Evolutionary conservation across 257 asterid genomes (phyloP).

Genomic region (Fraxinus americana): DNA sequence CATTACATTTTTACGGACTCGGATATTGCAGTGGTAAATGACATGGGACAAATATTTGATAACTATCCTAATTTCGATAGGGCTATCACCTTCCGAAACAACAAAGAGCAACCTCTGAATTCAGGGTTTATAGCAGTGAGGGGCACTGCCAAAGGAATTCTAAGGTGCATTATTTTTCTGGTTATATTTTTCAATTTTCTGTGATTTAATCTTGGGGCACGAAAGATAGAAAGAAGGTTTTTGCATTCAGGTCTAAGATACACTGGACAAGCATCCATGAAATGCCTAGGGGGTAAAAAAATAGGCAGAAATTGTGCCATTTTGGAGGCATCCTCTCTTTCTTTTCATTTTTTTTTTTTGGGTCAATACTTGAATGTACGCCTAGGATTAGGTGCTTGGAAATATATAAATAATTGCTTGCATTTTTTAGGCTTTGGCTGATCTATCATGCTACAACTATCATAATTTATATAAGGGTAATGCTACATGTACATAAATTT

Average conservation of each 20-base stretch:
- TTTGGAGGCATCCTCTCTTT: background rate
- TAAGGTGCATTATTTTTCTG: constrained; percentile 47
- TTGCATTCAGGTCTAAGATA: background rate
- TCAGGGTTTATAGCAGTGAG: constrained; percentile 95
- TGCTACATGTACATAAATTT: too few species aligned
- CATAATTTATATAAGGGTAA: background rate
- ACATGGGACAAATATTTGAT: constrained; percentile 62
- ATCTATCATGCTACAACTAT: background rate
- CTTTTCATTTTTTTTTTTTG: background rate
- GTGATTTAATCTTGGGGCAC: background rate
- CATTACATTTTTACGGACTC: constrained; percentile 90
- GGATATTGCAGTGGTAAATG: constrained; percentile 79
- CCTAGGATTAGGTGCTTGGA: background rate
- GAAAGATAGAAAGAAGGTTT: constrained; percentile 7
- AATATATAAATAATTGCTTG: background rate
- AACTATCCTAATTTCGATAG: constrained; percentile 69
- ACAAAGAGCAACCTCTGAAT: constrained; percentile 91
- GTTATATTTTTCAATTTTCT: constrained; percentile 2
- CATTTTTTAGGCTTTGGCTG: background rate
- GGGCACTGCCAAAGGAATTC: constrained; percentile 76
- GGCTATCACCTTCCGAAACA: constrained; percentile 93
- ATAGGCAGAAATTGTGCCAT: background rate
- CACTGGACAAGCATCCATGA: background rate
- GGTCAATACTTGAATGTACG: background rate
- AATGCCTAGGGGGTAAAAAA: background rate